Conservation (phyloP, 768 basidiomycete species). For the Ephemerocybe angulata region DNA sequence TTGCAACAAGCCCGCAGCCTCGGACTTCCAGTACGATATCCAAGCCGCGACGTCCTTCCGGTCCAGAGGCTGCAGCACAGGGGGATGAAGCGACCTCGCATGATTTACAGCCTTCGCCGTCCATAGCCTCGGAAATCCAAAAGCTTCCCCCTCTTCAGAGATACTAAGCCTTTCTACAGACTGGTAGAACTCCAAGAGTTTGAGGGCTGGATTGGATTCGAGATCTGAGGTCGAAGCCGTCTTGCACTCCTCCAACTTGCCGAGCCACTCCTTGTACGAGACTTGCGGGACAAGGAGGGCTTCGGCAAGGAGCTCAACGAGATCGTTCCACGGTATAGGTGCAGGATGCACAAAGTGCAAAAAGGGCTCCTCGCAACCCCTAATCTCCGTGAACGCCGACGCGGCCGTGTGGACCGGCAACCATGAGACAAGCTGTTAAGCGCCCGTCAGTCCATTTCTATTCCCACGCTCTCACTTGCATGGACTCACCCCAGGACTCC, state of each 20-base stretch:
- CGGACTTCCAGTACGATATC: slow-evolving; percentile 16
- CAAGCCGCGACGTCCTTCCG: slow-evolving; percentile 12
- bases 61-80: slow-evolving; percentile 6
- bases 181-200: slow-evolving; percentile 27
- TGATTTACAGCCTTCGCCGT: slow-evolving; percentile 6
- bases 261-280: slow-evolving; percentile 28
- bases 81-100: slow-evolving; percentile 8
- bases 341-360: slow-evolving; percentile 27
- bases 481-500: slow-evolving; percentile 26
- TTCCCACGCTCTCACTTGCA: too few relatives aligned
- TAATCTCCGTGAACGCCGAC: slow-evolving; percentile 20
- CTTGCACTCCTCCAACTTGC: slow-evolving; percentile 18
- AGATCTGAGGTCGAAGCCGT: slow-evolving; percentile 4
- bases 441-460: too few relatives aligned
- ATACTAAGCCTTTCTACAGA: slow-evolving; percentile 12
- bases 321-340: slow-evolving; percentile 19
- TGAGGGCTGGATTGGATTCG: slow-evolving; percentile 22
- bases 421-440: slow-evolving; percentile 24
- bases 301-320: slow-evolving; percentile 19
- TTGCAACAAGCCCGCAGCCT: neutral
- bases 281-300: slow-evolving; percentile 26
- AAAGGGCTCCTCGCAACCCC: slow-evolving; percentile 6
- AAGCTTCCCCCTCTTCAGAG: slow-evolving; percentile 18
- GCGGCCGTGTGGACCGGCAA: slow-evolving; percentile 30
- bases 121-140: slow-evolving; percentile 19